phyloP scores from a whole-genome alignment of 345 rosid species.

The Melaleuca alternifolia region DNA sequence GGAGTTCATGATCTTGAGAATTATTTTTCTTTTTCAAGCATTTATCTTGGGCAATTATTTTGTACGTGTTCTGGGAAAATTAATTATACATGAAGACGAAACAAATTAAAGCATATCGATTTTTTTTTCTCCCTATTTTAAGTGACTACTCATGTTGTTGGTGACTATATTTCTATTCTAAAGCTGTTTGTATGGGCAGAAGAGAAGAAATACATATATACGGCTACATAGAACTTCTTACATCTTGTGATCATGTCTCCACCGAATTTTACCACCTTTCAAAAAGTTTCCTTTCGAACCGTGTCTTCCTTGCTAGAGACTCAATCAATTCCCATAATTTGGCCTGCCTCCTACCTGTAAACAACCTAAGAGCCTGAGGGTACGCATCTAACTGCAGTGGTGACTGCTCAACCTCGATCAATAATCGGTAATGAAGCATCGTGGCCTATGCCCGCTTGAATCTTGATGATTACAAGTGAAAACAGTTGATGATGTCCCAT shows the following conservation, averaged over 20 bases:
- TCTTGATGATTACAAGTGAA: neutral
- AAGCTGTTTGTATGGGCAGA: neutral
- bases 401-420: neutral
- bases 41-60: neutral
- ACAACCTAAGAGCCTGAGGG: neutral
- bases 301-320: neutral
- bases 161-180: neutral
- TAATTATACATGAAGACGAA: neutral
- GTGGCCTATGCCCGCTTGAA: neutral
- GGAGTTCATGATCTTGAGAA: neutral
- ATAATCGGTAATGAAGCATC: neutral
- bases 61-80: neutral
- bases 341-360: neutral
- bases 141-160: neutral
- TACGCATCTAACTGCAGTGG: neutral
- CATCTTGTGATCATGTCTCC: neutral
- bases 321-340: neutral
- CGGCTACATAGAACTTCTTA: neutral
- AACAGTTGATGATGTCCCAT: neutral
- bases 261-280: neutral
- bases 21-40: neutral
- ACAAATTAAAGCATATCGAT: neutral
- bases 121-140: neutral
- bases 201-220: neutral
- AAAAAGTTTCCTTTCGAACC: neutral